Evolutionary conservation across 2,329 filamentous ascomycete genomes (phyloP).

Genomic region (Thelonectria blattea): DNA sequence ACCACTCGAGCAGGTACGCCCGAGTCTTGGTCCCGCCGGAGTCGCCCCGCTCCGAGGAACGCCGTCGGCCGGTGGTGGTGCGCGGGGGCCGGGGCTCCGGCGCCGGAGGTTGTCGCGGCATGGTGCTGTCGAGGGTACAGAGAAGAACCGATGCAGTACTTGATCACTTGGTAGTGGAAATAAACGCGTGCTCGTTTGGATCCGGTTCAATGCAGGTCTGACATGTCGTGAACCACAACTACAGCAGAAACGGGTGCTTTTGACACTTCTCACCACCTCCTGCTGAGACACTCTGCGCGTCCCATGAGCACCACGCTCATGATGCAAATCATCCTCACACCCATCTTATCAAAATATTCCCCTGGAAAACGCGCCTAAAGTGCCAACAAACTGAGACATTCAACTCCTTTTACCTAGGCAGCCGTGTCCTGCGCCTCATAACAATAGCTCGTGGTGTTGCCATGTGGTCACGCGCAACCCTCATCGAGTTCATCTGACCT

Average conservation of each 20-base stretch:
- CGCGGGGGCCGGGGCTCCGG: conserved; percentile 28
- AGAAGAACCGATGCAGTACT: too few relatives aligned
- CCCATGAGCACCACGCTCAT: conserved; percentile 31
- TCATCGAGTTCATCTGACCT: conserved; percentile 30
- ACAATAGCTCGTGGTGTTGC: conserved; percentile 20
- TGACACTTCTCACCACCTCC: conserved; percentile 11
- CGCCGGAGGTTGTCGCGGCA: conserved; percentile 30
- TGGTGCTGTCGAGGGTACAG: conserved; percentile 13
- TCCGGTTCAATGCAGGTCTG: background rate
- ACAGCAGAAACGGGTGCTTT: conserved; percentile 24
- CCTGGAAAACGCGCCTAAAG: background rate
- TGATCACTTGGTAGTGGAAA: background rate
- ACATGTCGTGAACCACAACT: background rate
- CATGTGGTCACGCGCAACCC: conserved; percentile 32
- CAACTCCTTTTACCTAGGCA: conserved; percentile 28
- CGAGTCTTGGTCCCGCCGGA: conserved; percentile 11
- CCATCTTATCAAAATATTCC: conserved; percentile 18
- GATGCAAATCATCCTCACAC: conserved; percentile 31
- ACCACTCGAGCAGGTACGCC: conserved; percentile 37
- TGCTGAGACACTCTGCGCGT: conserved; percentile 8
- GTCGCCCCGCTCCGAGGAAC: conserved; percentile 32
- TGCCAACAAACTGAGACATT: conserved; percentile 13
- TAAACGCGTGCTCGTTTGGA: background rate
- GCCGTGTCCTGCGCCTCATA: conserved; percentile 32
- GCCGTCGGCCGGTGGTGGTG: conserved; percentile 8